phyloP scores from a whole-genome alignment of 1,284 basidiomycete genomes.

The Marasmius sp. region DNA sequence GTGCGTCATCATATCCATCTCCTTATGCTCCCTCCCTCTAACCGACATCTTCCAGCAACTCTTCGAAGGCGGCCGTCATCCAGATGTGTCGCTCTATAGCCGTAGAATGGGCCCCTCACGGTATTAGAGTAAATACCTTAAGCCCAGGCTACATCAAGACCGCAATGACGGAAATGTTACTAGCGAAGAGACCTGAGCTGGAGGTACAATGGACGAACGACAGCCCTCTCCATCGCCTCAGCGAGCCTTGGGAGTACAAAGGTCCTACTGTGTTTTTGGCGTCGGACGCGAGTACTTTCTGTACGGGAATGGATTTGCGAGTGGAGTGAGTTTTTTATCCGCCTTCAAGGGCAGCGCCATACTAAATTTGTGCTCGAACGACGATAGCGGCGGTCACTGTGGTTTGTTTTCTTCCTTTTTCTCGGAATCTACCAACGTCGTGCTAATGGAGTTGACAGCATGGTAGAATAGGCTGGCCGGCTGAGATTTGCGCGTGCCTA shows the following conservation, averaged over 20 bases:
- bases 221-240: neutral
- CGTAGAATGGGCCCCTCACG: constrained; percentile 39
- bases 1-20: neutral
- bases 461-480: no score
- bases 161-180: constrained; percentile 8
- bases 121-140: constrained; percentile 32
- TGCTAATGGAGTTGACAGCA: no score
- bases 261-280: constrained; percentile 9
- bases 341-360: neutral
- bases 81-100: constrained; percentile 44
- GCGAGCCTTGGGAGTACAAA: constrained; percentile 7
- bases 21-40: constrained; percentile 21
- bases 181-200: constrained; percentile 8
- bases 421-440: no score
- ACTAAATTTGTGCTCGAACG: neutral
- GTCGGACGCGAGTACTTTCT: constrained; percentile 8
- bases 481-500: no score
- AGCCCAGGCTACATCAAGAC: constrained; percentile 13
- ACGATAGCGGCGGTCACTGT: neutral
- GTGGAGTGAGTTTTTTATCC: constrained; percentile 3
- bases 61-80: constrained; percentile 39
- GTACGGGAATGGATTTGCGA: constrained; percentile 10
- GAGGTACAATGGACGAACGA: constrained; percentile 8
- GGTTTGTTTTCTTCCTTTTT: neutral
- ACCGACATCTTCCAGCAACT: neutral